Conservation (phyloP, 495 filamentous ascomycete species). For the Lasiosphaeria hispida region DNA sequence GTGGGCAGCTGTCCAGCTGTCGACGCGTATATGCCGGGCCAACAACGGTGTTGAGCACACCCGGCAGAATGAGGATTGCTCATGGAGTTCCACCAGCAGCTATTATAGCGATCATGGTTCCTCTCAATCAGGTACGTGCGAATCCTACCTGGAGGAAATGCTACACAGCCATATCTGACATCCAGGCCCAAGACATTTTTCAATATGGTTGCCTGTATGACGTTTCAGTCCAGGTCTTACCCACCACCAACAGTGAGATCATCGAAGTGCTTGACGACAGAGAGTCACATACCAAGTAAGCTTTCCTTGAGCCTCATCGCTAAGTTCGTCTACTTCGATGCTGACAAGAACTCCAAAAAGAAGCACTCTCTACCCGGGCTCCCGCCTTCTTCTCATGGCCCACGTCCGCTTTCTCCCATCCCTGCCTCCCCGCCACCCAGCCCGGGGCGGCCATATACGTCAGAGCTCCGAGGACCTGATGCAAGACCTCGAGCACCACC, state of each 20-base stretch:
- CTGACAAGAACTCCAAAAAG: background rate
- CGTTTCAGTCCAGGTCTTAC: constrained; percentile 36
- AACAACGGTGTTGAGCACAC: background rate
- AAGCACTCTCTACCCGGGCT: constrained; percentile 38
- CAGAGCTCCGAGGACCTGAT: constrained; percentile 49
- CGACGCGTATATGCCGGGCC: constrained; percentile 32
- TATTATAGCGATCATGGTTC: background rate
- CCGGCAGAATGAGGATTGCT: background rate
- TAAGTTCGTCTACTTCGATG: background rate
- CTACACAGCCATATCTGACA: background rate
- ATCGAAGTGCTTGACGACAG: constrained; percentile 38
- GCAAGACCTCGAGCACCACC: constrained; percentile 47
- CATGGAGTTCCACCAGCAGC: background rate
- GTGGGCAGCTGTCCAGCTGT: constrained; percentile 50
- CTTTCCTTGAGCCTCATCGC: background rate
- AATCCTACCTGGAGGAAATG: background rate
- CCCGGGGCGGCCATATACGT: constrained; percentile 19
- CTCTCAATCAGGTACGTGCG: constrained; percentile 14
- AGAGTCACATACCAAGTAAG: constrained; percentile 23
- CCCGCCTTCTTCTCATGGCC: constrained; percentile 39
- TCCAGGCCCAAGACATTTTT: constrained; percentile 21
- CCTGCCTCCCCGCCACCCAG: constrained; percentile 2
- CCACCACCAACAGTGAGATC: constrained; percentile 28
- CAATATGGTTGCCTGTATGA: constrained; percentile 45
- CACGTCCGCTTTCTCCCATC: constrained; percentile 29